These are phyloP conservation scores for Salix koriyanagi DNA, from an alignment of 345 rosid species.

Conservation along the genomic window DNA sequence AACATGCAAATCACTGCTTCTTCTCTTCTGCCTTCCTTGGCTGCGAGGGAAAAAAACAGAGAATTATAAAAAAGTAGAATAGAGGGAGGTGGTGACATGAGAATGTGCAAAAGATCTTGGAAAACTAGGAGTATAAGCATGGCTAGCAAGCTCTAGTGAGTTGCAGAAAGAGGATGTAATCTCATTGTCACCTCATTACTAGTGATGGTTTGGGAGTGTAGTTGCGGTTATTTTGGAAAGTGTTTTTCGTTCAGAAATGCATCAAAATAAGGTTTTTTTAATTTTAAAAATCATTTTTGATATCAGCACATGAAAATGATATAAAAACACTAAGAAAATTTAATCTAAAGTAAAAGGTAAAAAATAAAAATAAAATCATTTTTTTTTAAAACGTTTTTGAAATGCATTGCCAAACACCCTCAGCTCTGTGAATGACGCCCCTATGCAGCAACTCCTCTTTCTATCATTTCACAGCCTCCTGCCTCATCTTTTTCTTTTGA, in stretches of 20 bases:
- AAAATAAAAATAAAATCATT: too few relatives aligned
- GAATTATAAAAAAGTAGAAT: neutral
- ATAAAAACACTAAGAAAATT: too few relatives aligned
- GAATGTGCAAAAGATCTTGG: neutral
- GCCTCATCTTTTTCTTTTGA: neutral
- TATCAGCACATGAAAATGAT: too few relatives aligned
- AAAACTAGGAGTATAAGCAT: neutral
- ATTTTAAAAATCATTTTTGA: too few relatives aligned
- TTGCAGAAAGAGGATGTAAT: neutral
- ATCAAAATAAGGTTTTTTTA: too few relatives aligned
- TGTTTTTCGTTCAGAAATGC: too few relatives aligned
- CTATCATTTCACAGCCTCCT: too few relatives aligned
- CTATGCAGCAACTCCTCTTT: neutral
- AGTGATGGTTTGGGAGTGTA: too few relatives aligned
- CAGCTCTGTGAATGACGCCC: neutral
- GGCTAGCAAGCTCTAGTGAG: neutral
- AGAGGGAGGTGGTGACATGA: neutral
- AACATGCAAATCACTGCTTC: constrained; percentile 31
- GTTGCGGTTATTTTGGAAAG: too few relatives aligned
- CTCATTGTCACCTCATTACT: neutral
- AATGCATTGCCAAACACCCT: too few relatives aligned
- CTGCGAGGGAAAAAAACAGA: constrained; percentile 22
- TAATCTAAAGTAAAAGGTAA: too few relatives aligned
- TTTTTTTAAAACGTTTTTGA: fast-evolving
- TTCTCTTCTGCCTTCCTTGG: constrained; percentile 83